A percentile compares a stretch with the other conserved stretches of the same genome.
phyloP scores from a whole-genome alignment of 2,329 filamentous ascomycete genomes.

The Talaromyces sp. region DNA sequence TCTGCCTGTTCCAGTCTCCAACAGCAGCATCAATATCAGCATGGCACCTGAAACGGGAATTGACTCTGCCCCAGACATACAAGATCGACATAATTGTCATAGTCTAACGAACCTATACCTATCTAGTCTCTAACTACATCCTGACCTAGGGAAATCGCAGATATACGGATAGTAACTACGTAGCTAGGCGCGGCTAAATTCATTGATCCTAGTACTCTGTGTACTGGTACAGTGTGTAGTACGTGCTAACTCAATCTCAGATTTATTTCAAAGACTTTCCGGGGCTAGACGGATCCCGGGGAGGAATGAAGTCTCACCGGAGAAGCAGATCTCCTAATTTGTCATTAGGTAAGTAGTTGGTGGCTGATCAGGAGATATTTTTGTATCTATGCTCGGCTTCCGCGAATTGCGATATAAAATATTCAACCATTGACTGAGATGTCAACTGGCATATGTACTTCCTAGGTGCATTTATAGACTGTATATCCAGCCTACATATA shows the following conservation, averaged over 20 bases:
- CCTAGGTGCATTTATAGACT: neutral
- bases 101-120: neutral
- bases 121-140: neutral
- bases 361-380: neutral
- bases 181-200: conserved; percentile 1
- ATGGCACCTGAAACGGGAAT: neutral
- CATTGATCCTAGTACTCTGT: neutral
- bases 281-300: neutral
- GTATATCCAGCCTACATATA: neutral
- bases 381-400: neutral
- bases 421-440: neutral
- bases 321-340: neutral
- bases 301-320: neutral
- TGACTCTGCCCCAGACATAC: neutral
- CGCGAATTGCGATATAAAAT: conserved; percentile 6
- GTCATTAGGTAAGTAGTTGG: neutral
- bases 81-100: neutral
- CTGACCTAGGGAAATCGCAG: neutral
- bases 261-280: neutral
- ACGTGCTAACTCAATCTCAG: no score
- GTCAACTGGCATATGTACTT: neutral
- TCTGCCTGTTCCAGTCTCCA: neutral
- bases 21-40: neutral
- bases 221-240: no score
- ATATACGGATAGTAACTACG: neutral